Percentiles rank a stretch among this genome's conserved stretches.
Conservation (phyloP, 345 rosid genomes). For the Firmiana major region DNA sequence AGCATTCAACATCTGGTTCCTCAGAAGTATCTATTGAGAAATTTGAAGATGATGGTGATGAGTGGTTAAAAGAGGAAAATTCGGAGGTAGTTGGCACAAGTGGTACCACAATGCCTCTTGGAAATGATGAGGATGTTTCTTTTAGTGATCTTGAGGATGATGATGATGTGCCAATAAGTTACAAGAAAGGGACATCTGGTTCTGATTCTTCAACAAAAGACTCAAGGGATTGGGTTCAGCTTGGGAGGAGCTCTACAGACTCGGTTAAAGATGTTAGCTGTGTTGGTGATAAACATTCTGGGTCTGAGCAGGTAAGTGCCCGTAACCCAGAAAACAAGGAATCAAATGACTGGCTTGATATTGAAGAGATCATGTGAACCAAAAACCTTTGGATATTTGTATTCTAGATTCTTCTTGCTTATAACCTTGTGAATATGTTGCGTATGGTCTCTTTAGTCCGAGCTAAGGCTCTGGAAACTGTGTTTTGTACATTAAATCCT, state of each 20-base stretch:
- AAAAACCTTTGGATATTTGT: slow-evolving; percentile 8
- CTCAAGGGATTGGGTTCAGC: slow-evolving; percentile 60
- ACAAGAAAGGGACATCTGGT: slow-evolving; percentile 44
- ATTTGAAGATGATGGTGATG: slow-evolving; percentile 78
- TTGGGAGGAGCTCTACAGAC: slow-evolving; percentile 44
- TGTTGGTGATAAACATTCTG: slow-evolving; percentile 25
- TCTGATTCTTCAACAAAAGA: slow-evolving; percentile 58
- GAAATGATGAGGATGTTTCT: slow-evolving; percentile 88
- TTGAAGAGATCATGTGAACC: slow-evolving; percentile 51
- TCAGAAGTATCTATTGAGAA: slow-evolving; percentile 36
- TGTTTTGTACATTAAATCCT: slow-evolving; percentile 41
- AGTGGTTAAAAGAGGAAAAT: slow-evolving; percentile 84
- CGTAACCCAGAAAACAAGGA: slow-evolving; percentile 44
- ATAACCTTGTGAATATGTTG: slow-evolving; percentile 33
- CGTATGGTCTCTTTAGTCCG: slow-evolving; percentile 21
- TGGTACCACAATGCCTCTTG: slow-evolving; percentile 45
- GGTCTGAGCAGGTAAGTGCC: slow-evolving; percentile 39
- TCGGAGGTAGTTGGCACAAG: slow-evolving; percentile 37
- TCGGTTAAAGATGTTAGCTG: slow-evolving; percentile 42
- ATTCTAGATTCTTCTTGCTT: slow-evolving; percentile 14
- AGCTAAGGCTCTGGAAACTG: slow-evolving; percentile 22
- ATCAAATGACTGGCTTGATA: slow-evolving; percentile 67
- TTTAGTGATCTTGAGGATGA: slow-evolving; percentile 98
- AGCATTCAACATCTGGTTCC: slow-evolving; percentile 27
- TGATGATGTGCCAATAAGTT: slow-evolving; percentile 49